Evolutionary conservation across 441 rosid species (phyloP).

Genomic region (Melastoma candidum): DNA sequence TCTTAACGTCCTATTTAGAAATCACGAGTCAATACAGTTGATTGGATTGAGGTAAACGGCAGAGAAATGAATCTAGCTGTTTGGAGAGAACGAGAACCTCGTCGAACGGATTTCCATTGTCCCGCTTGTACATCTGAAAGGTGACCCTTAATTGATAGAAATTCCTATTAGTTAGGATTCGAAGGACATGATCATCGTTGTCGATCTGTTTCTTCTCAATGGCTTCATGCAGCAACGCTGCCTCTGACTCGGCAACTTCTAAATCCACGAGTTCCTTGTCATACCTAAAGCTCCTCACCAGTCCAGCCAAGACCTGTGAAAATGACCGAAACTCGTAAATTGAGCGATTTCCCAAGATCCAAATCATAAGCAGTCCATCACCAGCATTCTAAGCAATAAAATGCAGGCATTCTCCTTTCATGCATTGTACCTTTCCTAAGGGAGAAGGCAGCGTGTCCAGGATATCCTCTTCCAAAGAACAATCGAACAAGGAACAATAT

Average conservation of each 20-base stretch:
- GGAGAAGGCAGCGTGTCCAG: conserved; percentile 30
- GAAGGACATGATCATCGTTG: conserved; percentile 41
- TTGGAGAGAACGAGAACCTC: conserved; percentile 34
- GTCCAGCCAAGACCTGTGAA: conserved; percentile 48
- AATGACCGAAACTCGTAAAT: no score
- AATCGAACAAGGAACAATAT: conserved; percentile 51
- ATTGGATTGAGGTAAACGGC: neutral
- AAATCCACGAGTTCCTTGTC: conserved; percentile 45
- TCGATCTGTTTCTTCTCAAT: conserved; percentile 46
- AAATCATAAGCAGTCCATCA: no score
- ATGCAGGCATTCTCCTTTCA: no score
- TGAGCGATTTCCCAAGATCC: no score
- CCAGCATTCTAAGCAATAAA: no score
- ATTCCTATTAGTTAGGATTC: conserved; percentile 61
- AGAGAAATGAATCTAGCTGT: neutral
- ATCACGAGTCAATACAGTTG: neutral
- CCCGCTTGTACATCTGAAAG: conserved; percentile 47
- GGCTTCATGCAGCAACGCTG: conserved; percentile 50
- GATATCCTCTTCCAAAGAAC: conserved; percentile 77
- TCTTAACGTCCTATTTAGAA: conserved; percentile 45
- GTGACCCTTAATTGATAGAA: conserved; percentile 64
- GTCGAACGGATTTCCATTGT: conserved; percentile 39
- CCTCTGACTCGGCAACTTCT: conserved; percentile 53
- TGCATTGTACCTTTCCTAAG: conserved; percentile 45
- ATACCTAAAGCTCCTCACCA: conserved; percentile 71